Evolutionary conservation across 1,284 basidiomycete genomes (phyloP).

Genomic region (Boletus smithii): DNA sequence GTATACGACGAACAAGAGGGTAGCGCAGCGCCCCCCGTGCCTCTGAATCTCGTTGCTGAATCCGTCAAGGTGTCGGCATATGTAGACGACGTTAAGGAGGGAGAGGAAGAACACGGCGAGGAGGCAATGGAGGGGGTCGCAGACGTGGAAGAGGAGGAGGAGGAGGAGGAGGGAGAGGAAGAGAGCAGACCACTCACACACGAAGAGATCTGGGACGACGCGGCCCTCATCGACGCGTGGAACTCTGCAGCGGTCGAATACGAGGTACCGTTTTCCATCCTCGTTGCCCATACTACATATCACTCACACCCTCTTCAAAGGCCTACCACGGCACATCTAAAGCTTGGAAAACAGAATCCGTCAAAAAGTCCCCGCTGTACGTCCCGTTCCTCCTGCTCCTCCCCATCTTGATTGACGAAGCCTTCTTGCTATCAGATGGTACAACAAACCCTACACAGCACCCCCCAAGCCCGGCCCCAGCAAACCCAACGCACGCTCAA

Average conservation of each 20-base stretch:
- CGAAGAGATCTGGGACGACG: constrained; percentile 80
- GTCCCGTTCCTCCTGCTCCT: constrained; percentile 25
- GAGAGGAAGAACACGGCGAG: constrained; percentile 11
- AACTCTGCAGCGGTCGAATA: constrained; percentile 77
- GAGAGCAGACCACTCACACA: constrained; percentile 62
- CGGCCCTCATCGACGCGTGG: constrained; percentile 76
- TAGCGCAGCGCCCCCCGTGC: neutral
- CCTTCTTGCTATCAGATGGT: constrained; percentile 54
- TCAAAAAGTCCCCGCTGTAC: constrained; percentile 69
- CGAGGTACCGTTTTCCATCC: constrained; percentile 40
- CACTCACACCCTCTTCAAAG: constrained; percentile 32
- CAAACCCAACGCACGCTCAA: constrained; percentile 7
- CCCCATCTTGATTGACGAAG: neutral
- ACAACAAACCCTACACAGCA: constrained; percentile 56
- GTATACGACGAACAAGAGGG: constrained; percentile 33
- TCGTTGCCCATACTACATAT: neutral
- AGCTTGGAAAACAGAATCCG: constrained; percentile 65
- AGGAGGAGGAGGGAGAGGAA: constrained; percentile 37
- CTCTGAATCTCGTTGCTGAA: neutral
- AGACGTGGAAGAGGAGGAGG: constrained; percentile 31
- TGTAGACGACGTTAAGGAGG: constrained; percentile 15
- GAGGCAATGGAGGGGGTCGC: constrained; percentile 12
- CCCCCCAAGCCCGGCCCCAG: constrained; percentile 5
- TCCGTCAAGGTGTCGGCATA: neutral
- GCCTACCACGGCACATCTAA: constrained; percentile 66